Base-by-base conservation (phyloP, 257 asterid species). In the Solanum commersonii region DNA sequence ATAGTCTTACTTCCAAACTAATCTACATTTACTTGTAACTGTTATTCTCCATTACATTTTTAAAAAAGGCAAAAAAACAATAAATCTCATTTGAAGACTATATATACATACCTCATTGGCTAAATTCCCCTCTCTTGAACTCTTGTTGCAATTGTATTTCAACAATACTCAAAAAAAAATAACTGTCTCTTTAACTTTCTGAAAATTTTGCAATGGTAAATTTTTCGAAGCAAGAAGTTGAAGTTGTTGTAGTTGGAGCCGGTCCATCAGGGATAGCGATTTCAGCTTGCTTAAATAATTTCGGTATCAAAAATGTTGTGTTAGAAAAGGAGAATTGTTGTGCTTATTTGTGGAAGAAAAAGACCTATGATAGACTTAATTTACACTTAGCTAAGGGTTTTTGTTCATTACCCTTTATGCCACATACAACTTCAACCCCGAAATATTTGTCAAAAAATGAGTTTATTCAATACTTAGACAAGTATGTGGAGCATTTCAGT, bases 211-310 rank as follows among this genome's bases (percentile, higher is more conserved):
- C 31, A 29, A 81, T 81, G 85, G 68, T 22, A 15, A 84, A 12
- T 63, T 60, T 63, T 63, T 33, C 25, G 2, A 67, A 74, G 87
- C 74, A 90, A 25, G 92, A 88, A 89, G 87, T 84, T 1, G 86
- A 65, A 23, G 94, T 92, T 0, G 18, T 94, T 4, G 89, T 93
- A 9, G 89, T 93, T 2, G 96, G 98, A 5, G 95, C 94, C 1
- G 96, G 98, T 33, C 96, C 98, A 15, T 89, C 96, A 0, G 96
- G 98, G 13, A 34, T 95, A 25, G 94, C 98, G 23, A 89, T 94
- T 2, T 88, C 95, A 6, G 94, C 94, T 2, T 94, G 96, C 27
- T 90, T 95, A 4, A 95, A 93, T 79, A 37, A 60, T 0, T 5
- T 86, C 3, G 79, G 67, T n/a, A 91, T 93, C 0, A 91, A 94